Evolutionary conservation across 1,284 basidiomycete genomes (phyloP), one percentile per base, ranked within the genome.

Genomic region (Stygiomarasmius scandens): DNA sequence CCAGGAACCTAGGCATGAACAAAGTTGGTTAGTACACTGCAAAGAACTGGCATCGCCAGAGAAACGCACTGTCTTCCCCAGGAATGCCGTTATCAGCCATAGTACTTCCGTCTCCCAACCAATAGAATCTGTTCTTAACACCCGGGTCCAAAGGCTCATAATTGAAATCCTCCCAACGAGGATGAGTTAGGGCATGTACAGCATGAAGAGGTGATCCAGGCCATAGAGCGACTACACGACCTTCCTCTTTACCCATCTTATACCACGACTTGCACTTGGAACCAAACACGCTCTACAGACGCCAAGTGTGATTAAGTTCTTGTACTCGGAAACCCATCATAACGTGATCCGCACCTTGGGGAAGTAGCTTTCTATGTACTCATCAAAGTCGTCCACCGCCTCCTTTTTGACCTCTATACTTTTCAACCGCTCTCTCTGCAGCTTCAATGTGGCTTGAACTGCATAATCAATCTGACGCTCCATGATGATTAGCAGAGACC

Each of bases 181-280:
- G 85, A 66, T 83, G 62, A 36, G 72, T 69, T 12, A 87, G 67
- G 0, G 79, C 73, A 36, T 73, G 77, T 3, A 77, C 71, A 1
- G 80, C 81, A 55, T 86, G 84, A 16, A 85, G 69, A 48, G 75
- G 74, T 0, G 85, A 85, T 11, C 83, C 84, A 23, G 85, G 86
- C 83, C 83, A 89, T 3, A 88, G 69, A 0, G 74, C 84, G 20
- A 77, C 76, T 2, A 87, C 73, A 1, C 81, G 75, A 2, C 86
- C 85, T 57, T 85, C 82, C 62, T 78, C 77, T 58, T 79, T 79
- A 3, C 84, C 84, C 47, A 72, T 74, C 66, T 88, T 88, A 64
- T 88, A 89, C 87, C 87, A 89, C 2, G 84, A 84, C 4, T 78
- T 74, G 63, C 86, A 87, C 56, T 81, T 79, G 55, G 80, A 78